Evolutionary conservation across 2,329 filamentous ascomycete species (phyloP), one percentile per base, ranked within the genome.

Genomic region (Macrophomina pseudophaseolina): DNA sequence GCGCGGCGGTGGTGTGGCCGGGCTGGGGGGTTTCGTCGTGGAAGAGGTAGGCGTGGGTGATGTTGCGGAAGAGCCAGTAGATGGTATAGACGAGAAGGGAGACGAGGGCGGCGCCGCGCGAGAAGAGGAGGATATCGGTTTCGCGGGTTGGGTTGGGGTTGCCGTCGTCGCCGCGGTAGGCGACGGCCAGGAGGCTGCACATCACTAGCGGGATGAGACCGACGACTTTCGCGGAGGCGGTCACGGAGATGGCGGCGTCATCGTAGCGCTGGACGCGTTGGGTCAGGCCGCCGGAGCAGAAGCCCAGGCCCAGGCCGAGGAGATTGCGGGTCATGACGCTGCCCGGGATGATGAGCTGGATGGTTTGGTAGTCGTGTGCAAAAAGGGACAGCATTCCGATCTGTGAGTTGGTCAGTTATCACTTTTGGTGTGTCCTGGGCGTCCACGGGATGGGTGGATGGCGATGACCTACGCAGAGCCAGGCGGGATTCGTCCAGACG

Each of bases 31-130:
- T 14, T 35, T 33, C 11, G 33, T 14, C n/a, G 23, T 9, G 3
- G 56, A 59, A 33, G 28, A 44, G 40, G 12, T 8, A 5, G 12
- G 11, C 9, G 40, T 59, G 56, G 14, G 40, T 59, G 56, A 33
- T 46, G 40, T 42, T 46, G 18, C 42, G 40, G 56, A 59, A 59
- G 56, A 46, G 16, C 14, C 30, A 32, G 56, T 33, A 18, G 23
- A 33, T 4, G 28, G 32, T 9, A 28, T 46, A 59, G 40, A 30
- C 4, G 28, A 8, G 23, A 28, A 59, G 35, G n/a, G 54, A 59
- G 28, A 46, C 8, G 56, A 59, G 11, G 40, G 56, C 40, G 56
- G 23, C 23, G 56, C 40, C 40, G 56, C 30, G 56, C 12, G 56
- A 35, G 56, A 59, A 46, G 56, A 59, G 6, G 40, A 59, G 28